These are phyloP conservation scores for Heteromeles arbutifolia DNA, from an alignment of 306 rosid species.

Conservation along the genomic window DNA sequence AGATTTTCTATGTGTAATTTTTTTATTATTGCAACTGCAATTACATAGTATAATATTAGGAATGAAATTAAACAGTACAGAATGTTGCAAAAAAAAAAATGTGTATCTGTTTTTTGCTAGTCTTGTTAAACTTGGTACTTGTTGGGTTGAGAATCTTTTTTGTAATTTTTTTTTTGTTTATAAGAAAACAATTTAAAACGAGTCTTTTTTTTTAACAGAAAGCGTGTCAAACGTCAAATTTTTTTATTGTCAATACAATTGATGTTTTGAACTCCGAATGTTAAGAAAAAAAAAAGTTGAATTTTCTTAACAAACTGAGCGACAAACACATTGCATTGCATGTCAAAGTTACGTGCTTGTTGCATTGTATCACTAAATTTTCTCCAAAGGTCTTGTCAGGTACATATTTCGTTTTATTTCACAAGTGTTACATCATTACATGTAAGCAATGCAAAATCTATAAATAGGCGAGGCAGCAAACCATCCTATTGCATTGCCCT, in stretches of 20 bases:
- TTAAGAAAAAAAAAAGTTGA: too few relatives aligned
- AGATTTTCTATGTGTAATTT: conserved; percentile 66
- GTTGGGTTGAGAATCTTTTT: neutral
- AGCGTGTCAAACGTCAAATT: too few relatives aligned
- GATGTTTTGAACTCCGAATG: neutral
- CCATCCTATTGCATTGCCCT: neutral
- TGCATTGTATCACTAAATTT: too few relatives aligned
- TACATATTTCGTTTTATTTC: neutral
- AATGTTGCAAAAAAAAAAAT: neutral
- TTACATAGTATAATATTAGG: neutral
- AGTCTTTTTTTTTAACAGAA: too few relatives aligned
- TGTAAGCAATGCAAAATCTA: neutral
- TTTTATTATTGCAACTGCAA: neutral
- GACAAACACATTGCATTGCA: neutral
- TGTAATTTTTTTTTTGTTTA: too few relatives aligned
- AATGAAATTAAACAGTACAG: neutral
- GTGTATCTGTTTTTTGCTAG: neutral
- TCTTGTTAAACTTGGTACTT: neutral
- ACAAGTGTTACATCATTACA: neutral
- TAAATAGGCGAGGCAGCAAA: neutral
- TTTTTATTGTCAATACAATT: too few relatives aligned
- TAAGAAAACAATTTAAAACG: too few relatives aligned
- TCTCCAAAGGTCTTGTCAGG: neutral
- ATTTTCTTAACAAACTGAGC: neutral
- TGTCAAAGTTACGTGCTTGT: neutral